Evolutionary conservation across 495 filamentous ascomycete species (phyloP).

Genomic region (Letharia lupina): DNA sequence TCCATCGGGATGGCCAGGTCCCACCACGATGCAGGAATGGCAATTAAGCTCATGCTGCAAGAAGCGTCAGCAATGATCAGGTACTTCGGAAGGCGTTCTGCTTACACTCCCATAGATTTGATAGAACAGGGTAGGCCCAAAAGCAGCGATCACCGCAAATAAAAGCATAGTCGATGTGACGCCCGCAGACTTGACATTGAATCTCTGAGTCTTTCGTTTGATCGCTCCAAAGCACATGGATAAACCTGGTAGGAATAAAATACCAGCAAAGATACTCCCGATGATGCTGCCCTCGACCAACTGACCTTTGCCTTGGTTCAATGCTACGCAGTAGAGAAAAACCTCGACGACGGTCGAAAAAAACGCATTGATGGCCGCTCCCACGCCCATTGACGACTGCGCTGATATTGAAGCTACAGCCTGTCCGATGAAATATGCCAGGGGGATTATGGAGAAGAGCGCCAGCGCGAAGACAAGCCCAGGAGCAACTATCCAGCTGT

Average conservation of each 20-base stretch:
- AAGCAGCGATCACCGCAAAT: slow-evolving; percentile 94
- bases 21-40: slow-evolving; percentile 53
- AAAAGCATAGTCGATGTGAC: slow-evolving; percentile 98
- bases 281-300: slow-evolving; percentile 96
- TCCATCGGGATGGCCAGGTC: slow-evolving; percentile 28
- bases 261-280: slow-evolving; percentile 94
- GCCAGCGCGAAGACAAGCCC: slow-evolving; percentile 80
- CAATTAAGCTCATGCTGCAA: slow-evolving; percentile 83
- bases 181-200: slow-evolving; percentile 94
- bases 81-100: slow-evolving; percentile 17
- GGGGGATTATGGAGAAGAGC: slow-evolving; percentile 83
- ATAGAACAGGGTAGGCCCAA: slow-evolving; percentile 96
- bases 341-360: slow-evolving; percentile 99
- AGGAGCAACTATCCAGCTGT: slow-evolving; percentile 64
- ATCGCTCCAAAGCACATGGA: slow-evolving; percentile 99
- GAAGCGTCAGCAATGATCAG: slow-evolving; percentile 30
- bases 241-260: slow-evolving; percentile 90
- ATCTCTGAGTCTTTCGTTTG: slow-evolving; percentile 95
- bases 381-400: slow-evolving; percentile 98
- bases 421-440: slow-evolving; percentile 99
- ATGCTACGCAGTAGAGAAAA: slow-evolving; percentile 91
- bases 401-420: slow-evolving; percentile 98
- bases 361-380: slow-evolving; percentile 95
- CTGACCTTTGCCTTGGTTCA: slow-evolving; percentile 84
- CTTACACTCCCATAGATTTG: slow-evolving; percentile 93